A percentile compares a stretch with the other conserved stretches of the same genome.
Conservation (phyloP, 2,329 filamentous ascomycete genomes). For the Alternaria sp. region DNA sequence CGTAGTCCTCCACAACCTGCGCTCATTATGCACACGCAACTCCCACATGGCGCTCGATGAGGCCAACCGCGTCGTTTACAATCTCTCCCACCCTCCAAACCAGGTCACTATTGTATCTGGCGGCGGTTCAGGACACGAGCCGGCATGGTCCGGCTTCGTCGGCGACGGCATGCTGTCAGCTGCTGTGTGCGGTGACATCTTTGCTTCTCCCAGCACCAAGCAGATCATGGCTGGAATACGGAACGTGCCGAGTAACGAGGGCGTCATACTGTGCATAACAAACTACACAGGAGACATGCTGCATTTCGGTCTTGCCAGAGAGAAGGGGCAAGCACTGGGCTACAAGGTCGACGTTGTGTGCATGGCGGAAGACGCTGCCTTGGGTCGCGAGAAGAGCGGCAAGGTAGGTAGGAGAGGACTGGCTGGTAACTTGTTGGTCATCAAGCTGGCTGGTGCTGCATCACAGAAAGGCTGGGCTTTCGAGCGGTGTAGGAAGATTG, state of each 20-base stretch:
- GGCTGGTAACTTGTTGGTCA: constrained; percentile 58
- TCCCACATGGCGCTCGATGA: constrained; percentile 52
- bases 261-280: constrained; percentile 57
- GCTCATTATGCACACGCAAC: constrained; percentile 56
- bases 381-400: constrained; percentile 57
- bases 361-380: constrained; percentile 57
- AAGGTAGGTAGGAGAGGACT: constrained; percentile 58
- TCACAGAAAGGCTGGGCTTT: constrained; percentile 53
- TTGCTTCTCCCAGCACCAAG: constrained; percentile 56
- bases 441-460: constrained; percentile 57
- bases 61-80: constrained; percentile 57
- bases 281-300: constrained; percentile 59
- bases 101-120: constrained; percentile 57
- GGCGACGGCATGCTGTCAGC: constrained; percentile 57
- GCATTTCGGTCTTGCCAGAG: constrained; percentile 57
- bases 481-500: constrained; percentile 54
- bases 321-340: constrained; percentile 54
- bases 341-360: constrained; percentile 56
- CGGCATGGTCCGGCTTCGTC: constrained; percentile 57
- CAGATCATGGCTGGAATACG: constrained; percentile 58
- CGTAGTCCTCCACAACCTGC: constrained; percentile 57
- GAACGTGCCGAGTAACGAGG: constrained; percentile 54
- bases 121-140: constrained; percentile 57
- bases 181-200: constrained; percentile 57
- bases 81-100: constrained; percentile 50